Percentiles rank a stretch among this genome's conserved stretches.
Conservation (phyloP, 768 basidiomycete species). For the Crucibulum laeve region DNA sequence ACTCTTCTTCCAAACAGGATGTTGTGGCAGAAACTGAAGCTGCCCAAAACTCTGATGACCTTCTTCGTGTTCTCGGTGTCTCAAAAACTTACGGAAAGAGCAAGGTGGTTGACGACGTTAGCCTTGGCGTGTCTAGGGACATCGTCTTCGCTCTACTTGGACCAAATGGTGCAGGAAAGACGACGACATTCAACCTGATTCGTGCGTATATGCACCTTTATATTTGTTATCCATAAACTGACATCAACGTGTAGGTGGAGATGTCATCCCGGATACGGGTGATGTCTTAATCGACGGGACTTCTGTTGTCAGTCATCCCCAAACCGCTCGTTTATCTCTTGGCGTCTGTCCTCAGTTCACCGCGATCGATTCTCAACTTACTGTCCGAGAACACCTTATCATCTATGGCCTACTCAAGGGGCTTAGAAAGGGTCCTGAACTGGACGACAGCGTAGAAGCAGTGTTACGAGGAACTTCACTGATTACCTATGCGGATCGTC, state of each 20-base stretch:
- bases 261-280: constrained; percentile 61
- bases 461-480: constrained; percentile 52
- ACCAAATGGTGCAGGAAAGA: constrained; percentile 83
- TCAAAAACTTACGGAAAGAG: constrained; percentile 55
- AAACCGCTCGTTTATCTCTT: constrained; percentile 59
- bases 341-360: constrained; percentile 86
- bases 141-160: constrained; percentile 71
- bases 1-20: constrained; percentile 33
- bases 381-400: constrained; percentile 70
- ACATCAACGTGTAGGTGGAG: constrained; percentile 47
- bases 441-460: constrained; percentile 43
- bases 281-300: constrained; percentile 65
- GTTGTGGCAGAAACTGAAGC: constrained; percentile 49
- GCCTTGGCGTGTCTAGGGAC: constrained; percentile 57
- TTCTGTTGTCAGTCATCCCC: constrained; percentile 63
- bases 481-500: constrained; percentile 49
- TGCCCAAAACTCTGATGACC: constrained; percentile 44
- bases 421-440: constrained; percentile 35
- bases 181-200: constrained; percentile 78
- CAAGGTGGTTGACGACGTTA: constrained; percentile 70
- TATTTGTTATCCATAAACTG: background rate
- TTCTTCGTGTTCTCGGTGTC: constrained; percentile 58
- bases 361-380: constrained; percentile 74
- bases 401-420: constrained; percentile 72
- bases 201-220: constrained; percentile 34